Evolutionary conservation across 1,284 basidiomycete species (phyloP).

Genomic region (Cerrena zonata): DNA sequence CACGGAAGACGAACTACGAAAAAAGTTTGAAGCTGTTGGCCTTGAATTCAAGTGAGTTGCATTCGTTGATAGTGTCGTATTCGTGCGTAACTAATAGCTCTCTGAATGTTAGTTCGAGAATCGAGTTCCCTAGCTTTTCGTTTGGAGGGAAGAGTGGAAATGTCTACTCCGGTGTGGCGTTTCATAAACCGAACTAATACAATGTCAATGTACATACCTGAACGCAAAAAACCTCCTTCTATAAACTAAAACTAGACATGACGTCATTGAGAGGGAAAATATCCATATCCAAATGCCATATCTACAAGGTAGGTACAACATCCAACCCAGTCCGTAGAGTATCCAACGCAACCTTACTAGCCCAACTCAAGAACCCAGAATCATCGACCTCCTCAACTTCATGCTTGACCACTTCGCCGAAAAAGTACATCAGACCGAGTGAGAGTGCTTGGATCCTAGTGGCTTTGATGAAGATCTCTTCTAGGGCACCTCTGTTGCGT

Average conservation of each 20-base stretch:
- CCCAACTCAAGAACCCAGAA: constrained; percentile 56
- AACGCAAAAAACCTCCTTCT: too few species aligned
- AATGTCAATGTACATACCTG: neutral
- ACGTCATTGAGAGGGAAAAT: too few species aligned
- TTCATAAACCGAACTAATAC: constrained; percentile 40
- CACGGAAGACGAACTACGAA: constrained; percentile 73
- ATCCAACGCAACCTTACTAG: constrained; percentile 57
- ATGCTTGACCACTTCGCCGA: constrained; percentile 45
- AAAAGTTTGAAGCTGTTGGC: constrained; percentile 51
- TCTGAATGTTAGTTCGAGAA: constrained; percentile 47
- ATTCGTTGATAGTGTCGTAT: too few species aligned
- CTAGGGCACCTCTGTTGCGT: constrained; percentile 56
- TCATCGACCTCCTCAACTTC: constrained; percentile 34
- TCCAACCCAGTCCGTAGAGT: constrained; percentile 61
- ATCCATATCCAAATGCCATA: neutral
- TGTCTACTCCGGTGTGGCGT: constrained; percentile 68
- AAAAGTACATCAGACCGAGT: constrained; percentile 65
- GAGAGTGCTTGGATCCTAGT: constrained; percentile 54
- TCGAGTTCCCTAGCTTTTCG: constrained; percentile 65
- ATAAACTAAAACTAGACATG: too few species aligned
- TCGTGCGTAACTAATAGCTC: too few species aligned
- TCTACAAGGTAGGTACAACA: constrained; percentile 38
- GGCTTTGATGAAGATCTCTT: constrained; percentile 69
- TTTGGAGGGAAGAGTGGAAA: constrained; percentile 77
- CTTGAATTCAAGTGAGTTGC: constrained; percentile 61